Percentiles rank a stretch among this genome's conserved stretches.
Evolutionary conservation across 768 basidiomycete genomes (phyloP).

Genomic region (Termitomyces eurrhizus): DNA sequence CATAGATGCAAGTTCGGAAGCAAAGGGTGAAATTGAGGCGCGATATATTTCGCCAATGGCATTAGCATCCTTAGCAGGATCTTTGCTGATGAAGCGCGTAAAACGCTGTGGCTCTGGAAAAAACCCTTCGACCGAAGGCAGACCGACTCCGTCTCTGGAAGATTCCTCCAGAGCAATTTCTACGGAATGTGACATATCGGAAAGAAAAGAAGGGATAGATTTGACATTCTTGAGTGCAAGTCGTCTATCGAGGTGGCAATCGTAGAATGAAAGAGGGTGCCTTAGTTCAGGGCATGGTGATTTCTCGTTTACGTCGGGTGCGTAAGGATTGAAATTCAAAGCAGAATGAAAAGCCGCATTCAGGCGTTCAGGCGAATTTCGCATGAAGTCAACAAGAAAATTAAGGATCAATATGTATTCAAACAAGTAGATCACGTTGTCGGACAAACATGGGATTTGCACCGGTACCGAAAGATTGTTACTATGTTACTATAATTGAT

Average conservation of each 20-base stretch:
- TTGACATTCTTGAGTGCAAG: conserved; percentile 3
- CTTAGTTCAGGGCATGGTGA: background rate
- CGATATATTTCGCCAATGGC: background rate
- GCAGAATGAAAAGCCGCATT: background rate
- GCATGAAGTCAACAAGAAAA: no score
- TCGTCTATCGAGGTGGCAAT: conserved; percentile 7
- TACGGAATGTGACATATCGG: background rate
- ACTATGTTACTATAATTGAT: no score
- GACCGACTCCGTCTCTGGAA: background rate
- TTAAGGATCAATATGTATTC: no score
- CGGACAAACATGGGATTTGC: no score
- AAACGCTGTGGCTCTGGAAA: background rate
- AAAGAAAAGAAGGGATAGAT: background rate
- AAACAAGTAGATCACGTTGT: no score
- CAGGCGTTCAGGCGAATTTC: background rate
- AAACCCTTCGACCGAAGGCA: background rate
- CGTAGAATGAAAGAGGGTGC: conserved; percentile 5
- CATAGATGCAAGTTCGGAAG: conserved; percentile 3
- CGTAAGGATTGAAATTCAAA: background rate
- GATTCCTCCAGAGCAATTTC: background rate
- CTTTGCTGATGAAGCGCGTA: background rate
- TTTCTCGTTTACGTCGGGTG: background rate
- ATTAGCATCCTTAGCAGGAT: background rate
- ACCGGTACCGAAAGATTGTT: no score
- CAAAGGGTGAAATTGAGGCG: background rate